Evolutionary conservation across 495 filamentous ascomycete species (phyloP), one percentile per base, ranked within the genome.

Genomic region (Daldinia decipiens): DNA sequence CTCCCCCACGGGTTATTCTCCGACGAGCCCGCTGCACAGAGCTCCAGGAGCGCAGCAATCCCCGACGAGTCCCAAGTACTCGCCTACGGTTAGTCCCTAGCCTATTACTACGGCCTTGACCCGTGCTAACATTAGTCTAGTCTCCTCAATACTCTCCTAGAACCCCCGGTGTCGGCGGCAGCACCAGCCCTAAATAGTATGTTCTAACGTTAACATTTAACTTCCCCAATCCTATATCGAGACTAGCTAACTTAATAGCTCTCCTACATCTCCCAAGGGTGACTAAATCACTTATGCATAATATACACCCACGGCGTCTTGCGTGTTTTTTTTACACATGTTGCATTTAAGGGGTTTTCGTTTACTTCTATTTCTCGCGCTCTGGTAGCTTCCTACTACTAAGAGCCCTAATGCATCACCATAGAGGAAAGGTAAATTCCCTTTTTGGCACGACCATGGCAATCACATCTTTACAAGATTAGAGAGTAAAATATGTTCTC

Each of bases 1-100:
- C 19, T 90, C 88, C 15, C 90, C 90, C 5, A 86, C 88, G 71
- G 87, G 86, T 7, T 93, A 94, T 76, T 93, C 90, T 45, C 92
- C 92, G 7, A 93, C 91, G 39, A 92, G 90, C 68, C 92, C 92
- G 27, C 84, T 85, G 43, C 89, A 92, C 79, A 82, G 85, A 79
- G 84, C 84, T 69, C 88, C 88, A 24, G 81, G 77, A 65, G 80
- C 76, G 74, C 82, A 82, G 63, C 72, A 75, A 73, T 84, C 86
- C 9, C 85, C 84, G n/a, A 83, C 85, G 39, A 85, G 84, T 76
- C 86, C 85, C 13, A 74, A 80, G 8, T 86, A 86, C 67, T 87
- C 83, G 32, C 85, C 85, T 31, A 84, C 83, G 74, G 72, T 76
- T 71, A 29, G 71, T 67, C 24, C 5, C 11, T 19, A 19, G 3